Evolutionary conservation across 1,284 basidiomycete genomes (phyloP), one percentile per base, ranked within the genome.

Genomic region (Ceratorhiza oryzae-sativae): DNA sequence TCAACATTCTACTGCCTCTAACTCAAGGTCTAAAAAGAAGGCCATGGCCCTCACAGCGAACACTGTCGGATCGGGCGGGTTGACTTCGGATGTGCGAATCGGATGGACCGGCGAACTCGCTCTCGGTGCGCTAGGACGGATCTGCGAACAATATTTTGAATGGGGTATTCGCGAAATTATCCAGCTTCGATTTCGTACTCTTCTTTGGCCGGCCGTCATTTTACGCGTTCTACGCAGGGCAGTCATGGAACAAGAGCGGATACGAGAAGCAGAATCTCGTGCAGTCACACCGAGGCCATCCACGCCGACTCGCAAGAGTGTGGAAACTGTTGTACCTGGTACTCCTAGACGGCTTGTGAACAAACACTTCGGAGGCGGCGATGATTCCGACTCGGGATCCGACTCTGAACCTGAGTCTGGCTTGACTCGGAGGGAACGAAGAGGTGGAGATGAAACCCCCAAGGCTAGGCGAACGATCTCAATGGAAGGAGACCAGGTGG

Each of bases 71-170:
- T 30, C 53, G 18, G 65, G 65, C 27, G 65, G 65, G 30, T 53
- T 70, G 10, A 70, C 65, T 39, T 45, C 65, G 15, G 53, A 70
- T 34, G 65, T 70, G 3, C 65, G 65, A 10, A 74, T 75, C 48
- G 62, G 73, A 34, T 77, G 75, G 76, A 45, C 55, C 49, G 85
- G 86, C 73, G 90, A 93, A 73, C 89, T 90, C 0, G 86, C 91
- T 77, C 80, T 95, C 0, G 87, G 87, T 25, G 87, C 86, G 71
- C 85, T 95, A 20, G 92, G 93, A 0, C 84, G 82, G 3, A 83
- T 89, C 0, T 95, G 93, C 81, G 94, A 96, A 79, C 83, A 88
- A 60, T 92, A 90, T 77, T 96, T 96, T 76, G 94, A 95, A 77
- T 96, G 94, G 94, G 94, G 93, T 0, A 88, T 92, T 53, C 87